A percentile compares a stretch with the other conserved stretches of the same genome.
Conservation (phyloP, 73 alveolate species). For the Symbiodinium pilosum region DNA sequence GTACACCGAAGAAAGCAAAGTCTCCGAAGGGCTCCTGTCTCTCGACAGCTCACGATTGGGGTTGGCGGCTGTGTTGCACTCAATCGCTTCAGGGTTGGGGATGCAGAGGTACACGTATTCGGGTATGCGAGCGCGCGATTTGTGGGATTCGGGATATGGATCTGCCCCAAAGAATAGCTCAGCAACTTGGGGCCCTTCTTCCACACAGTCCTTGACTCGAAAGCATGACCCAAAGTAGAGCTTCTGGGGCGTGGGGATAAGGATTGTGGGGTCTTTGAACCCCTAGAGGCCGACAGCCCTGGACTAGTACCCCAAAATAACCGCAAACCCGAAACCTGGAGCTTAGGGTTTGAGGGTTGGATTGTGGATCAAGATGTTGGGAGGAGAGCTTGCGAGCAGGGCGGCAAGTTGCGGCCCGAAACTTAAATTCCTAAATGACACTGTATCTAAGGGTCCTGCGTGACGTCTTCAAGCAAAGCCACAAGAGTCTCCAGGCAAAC, state of each 20-base stretch:
- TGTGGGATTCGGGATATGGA: neutral
- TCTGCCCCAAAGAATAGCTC: no score
- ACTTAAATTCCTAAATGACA: no score
- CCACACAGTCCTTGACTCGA: neutral
- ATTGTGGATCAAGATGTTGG: no score
- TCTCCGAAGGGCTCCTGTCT: constrained; percentile 62
- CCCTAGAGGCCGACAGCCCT: no score
- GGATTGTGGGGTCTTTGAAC: no score
- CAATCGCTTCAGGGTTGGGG: no score
- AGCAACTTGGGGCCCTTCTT: no score
- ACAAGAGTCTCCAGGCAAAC: no score
- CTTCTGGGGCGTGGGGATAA: neutral
- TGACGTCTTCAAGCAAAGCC: no score
- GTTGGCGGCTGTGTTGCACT: neutral
- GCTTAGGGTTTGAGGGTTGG: neutral
- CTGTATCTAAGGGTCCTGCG: no score
- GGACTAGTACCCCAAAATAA: neutral
- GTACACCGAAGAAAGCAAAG: constrained; percentile 51
- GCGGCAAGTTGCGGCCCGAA: no score
- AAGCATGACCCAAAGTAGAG: neutral
- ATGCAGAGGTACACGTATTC: neutral
- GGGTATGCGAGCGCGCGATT: neutral
- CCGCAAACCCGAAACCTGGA: neutral
- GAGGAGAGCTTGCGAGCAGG: no score
- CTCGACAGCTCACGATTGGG: neutral